Evolutionary conservation across 805 yeast genomes (phyloP), one percentile per base, ranked within the genome.

Genomic region (Suhomyces sp.): DNA sequence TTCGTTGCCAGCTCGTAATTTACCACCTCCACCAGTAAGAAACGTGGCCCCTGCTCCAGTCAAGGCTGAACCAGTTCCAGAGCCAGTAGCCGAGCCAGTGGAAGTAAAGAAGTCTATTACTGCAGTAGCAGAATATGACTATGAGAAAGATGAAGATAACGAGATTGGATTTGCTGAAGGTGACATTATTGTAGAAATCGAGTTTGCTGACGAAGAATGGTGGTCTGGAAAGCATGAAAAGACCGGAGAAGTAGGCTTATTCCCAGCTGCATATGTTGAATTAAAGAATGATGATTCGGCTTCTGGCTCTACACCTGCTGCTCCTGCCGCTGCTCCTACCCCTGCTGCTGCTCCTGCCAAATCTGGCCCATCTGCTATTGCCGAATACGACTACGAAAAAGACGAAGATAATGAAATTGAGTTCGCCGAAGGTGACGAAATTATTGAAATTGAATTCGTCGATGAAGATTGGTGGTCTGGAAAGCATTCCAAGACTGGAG

Each of bases 391-490:
- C 61, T 92, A 93, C 67, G 96, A 87, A 48, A 97, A 96, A 31
- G 86, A 86, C 26, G 99, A 94, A 71, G 96, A 87, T 58, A 94
- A 92, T 65, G 99, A 94, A 72, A 77, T 94, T 54, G 80, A 84
- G 2, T 94, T 94, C 69, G 80, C 76, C 23, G 97, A 90, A 66
- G 96, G 93, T 50, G 98, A 90, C 60, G 63, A 78, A 54, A 90
- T 94, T 57, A 75, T 83, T 17, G 88, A 90, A 54, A 87, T 94
- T 57, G 96, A 91, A 61, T 88, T 89, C 68, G 87, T 89, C 15
- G 96, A 91, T 62, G 97, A 90, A 46, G 97, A 90, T 67, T 94
- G 99, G 99, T 94, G 98, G 98, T 78, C 87, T 51, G 99, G 99
- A 49, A 84, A 82, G 56, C 78, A 86, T 60, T 53, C 66, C 23